Conservation (phyloP, 192 early-diverging fungal species). For the Backusella circina region DNA sequence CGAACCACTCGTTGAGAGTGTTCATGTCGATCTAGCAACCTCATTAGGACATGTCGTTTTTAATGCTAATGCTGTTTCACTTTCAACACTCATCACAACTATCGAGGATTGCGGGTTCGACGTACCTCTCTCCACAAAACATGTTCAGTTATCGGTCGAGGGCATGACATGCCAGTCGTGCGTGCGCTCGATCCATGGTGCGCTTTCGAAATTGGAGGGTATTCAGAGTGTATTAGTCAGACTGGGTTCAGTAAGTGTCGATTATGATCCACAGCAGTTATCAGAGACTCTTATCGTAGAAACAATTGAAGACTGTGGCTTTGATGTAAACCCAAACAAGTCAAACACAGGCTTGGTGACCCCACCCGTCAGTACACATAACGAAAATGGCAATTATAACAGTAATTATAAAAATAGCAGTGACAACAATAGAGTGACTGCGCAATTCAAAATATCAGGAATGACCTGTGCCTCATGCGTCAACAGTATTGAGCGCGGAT, state of each 20-base stretch:
- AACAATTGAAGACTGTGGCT: conserved; percentile 12
- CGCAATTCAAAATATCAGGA: conserved; percentile 79
- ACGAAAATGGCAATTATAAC: conserved; percentile 58
- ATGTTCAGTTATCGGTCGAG: conserved; percentile 50
- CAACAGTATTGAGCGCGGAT: conserved; percentile 72
- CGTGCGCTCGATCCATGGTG: conserved; percentile 66
- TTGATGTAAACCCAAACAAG: conserved; percentile 6
- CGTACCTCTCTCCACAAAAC: conserved; percentile 6
- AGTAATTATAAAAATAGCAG: conserved; percentile 49
- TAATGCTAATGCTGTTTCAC: conserved; percentile 35
- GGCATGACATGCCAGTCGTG: conserved; percentile 90
- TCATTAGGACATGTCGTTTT: conserved; percentile 56
- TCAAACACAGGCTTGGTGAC: conserved; percentile 1
- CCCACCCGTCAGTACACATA: conserved; percentile 13
- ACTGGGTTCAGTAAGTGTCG: conserved; percentile 47
- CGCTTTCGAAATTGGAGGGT: conserved; percentile 46
- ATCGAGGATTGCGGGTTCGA: conserved; percentile 78
- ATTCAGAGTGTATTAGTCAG: conserved; percentile 54
- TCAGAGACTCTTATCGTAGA: conserved; percentile 16
- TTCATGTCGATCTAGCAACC: conserved; percentile 44
- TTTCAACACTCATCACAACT: conserved; percentile 43
- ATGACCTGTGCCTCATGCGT: conserved; percentile 87
- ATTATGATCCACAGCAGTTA: conserved; percentile 39
- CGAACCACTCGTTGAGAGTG: conserved; percentile 50
- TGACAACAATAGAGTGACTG: conserved; percentile 36